Evolutionary conservation across 495 filamentous ascomycete genomes (phyloP), one percentile per base, ranked within the genome.

Genomic region (Talaromyces trachyspermus): DNA sequence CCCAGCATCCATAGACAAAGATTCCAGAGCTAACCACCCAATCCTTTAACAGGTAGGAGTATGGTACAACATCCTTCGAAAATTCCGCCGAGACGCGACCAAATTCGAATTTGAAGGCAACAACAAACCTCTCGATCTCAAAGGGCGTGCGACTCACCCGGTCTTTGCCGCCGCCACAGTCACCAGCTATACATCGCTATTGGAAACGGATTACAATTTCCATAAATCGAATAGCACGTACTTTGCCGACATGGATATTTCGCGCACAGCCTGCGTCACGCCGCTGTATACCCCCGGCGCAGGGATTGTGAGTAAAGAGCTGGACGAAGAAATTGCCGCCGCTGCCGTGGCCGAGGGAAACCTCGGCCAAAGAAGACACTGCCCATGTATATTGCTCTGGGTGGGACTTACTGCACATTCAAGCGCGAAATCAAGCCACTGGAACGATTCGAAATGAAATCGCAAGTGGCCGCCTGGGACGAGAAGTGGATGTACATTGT

Each of bases 401-500:
- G 85, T 2, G 81, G 69, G 0, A 79, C 86, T 19, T 76, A 67
- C 32, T 85, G 81, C 57, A 71, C 65, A 45, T 88, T 88, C 59
- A 78, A 78, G 56, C 65, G 71, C 18, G 84, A 88, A 66, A 78
- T 89, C 41, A 76, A 78, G 49, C 81, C 83, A 1, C 80, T 79
- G 38, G 68, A 81, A 62, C 61, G 60, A 9, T 86, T 77, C 48
- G 83, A 88, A 62, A 75, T 88, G 46, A 80, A 80, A 70, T 81
- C 78, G 2, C 66, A 79, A 32, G 61, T 88, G 27, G 58, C 87
- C 39, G 67, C 65, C n/a, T 89, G 85, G 85, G 86, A 94, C 59
- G 66, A 75, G 38, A 95, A 95, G 56, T 95, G 88, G 88, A 58
- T 91, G 47, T 92, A 86, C 62, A 63, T 87, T 7, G 65, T 89